Conservation (phyloP, 768 basidiomycete genomes). For the Termitomyces sp. region DNA sequence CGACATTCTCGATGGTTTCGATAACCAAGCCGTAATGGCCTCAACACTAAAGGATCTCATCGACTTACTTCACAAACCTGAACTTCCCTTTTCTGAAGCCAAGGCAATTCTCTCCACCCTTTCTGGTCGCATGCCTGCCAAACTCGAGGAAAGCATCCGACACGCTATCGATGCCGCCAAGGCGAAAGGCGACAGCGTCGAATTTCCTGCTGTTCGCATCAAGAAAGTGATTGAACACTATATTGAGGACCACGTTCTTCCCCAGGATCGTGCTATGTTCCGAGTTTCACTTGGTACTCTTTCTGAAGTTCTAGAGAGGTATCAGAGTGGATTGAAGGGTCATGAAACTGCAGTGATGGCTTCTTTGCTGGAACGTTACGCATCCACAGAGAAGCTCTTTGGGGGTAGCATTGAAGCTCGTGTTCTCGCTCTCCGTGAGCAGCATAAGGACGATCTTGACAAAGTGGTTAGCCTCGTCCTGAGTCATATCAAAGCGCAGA, state of each 20-base stretch:
- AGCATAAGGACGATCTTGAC: constrained; percentile 90
- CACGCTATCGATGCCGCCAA: constrained; percentile 73
- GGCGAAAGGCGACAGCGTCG: constrained; percentile 65
- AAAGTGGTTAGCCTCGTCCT: constrained; percentile 83
- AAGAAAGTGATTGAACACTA: constrained; percentile 86
- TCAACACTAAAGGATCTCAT: constrained; percentile 85
- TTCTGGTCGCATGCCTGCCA: constrained; percentile 89
- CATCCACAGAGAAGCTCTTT: constrained; percentile 87
- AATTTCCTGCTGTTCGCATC: constrained; percentile 88
- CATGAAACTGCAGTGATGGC: constrained; percentile 84
- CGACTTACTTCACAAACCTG: constrained; percentile 75
- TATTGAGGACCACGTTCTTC: constrained; percentile 73
- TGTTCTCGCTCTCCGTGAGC: constrained; percentile 85
- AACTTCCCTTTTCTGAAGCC: constrained; percentile 86
- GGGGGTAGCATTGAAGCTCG: constrained; percentile 93
- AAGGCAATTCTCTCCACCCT: constrained; percentile 81
- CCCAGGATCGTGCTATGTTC: constrained; percentile 81
- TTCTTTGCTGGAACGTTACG: constrained; percentile 73
- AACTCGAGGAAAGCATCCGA: constrained; percentile 86
- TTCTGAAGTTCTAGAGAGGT: constrained; percentile 74
- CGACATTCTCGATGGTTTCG: constrained; percentile 95
- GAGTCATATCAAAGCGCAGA: constrained; percentile 93
- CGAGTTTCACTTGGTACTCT: constrained; percentile 67
- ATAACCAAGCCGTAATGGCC: constrained; percentile 91
- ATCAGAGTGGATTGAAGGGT: constrained; percentile 77